Percentiles rank a stretch among this genome's conserved stretches.
Evolutionary conservation across 1,284 basidiomycete genomes (phyloP).

Genomic region (Naganishia cerealis): DNA sequence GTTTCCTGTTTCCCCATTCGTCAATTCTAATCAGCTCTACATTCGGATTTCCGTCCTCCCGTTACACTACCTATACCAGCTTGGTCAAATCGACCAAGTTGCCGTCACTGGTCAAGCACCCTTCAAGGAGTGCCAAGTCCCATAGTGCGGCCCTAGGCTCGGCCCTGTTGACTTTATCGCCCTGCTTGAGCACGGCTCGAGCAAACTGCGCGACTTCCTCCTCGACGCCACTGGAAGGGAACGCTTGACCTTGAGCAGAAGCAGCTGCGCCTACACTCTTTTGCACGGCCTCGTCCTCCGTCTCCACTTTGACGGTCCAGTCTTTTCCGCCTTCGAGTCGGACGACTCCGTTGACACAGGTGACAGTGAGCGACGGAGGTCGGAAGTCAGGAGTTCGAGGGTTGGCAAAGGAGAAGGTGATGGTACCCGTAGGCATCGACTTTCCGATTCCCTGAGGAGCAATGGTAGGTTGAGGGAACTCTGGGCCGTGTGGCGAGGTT

Average conservation of each 20-base stretch:
- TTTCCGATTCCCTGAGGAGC: conserved; percentile 39
- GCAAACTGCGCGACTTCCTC: conserved; percentile 66
- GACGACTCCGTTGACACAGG: conserved; percentile 52
- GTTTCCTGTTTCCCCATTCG: too few relatives aligned
- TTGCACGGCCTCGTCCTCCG: conserved; percentile 55
- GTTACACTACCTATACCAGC: conserved; percentile 39
- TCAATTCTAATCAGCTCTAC: too few relatives aligned
- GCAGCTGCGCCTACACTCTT: conserved; percentile 49
- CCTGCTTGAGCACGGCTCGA: conserved; percentile 53
- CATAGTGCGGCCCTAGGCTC: conserved; percentile 59
- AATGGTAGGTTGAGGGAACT: conserved; percentile 29
- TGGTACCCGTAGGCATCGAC: conserved; percentile 44
- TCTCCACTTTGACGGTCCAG: conserved; percentile 62
- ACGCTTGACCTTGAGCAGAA: conserved; percentile 48
- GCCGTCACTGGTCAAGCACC: conserved; percentile 70
- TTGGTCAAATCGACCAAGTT: conserved; percentile 61
- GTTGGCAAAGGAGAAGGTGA: conserved; percentile 44
- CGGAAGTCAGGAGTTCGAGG: conserved; percentile 40
- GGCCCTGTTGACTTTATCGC: conserved; percentile 40
- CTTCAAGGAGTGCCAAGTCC: conserved; percentile 76
- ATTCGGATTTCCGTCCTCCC: neutral
- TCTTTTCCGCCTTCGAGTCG: conserved; percentile 49
- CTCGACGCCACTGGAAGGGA: conserved; percentile 61
- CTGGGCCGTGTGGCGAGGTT: conserved; percentile 60
- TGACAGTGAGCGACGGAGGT: conserved; percentile 42